Evolutionary conservation across 352 stramenopile species (phyloP).

Genomic region (Globisporangium lucens): DNA sequence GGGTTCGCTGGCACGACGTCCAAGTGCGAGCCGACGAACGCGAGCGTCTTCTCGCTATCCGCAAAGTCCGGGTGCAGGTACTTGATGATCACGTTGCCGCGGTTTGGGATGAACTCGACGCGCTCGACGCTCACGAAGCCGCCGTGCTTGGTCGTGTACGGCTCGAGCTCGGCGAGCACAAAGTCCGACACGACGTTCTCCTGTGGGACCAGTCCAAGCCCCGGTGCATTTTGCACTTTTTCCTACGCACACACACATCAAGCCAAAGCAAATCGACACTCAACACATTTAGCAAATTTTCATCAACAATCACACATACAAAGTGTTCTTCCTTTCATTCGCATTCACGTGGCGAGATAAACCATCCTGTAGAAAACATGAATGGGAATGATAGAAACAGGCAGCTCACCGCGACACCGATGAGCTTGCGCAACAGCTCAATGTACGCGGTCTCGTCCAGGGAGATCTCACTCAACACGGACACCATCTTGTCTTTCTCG

Average conservation of each 20-base stretch:
- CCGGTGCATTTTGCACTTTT: constrained; percentile 66
- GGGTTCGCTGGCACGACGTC: constrained; percentile 93
- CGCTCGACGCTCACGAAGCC: constrained; percentile 64
- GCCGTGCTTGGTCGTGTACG: constrained; percentile 73
- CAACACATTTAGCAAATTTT: not conserved
- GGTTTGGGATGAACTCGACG: constrained; percentile 77
- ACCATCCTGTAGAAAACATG: not conserved
- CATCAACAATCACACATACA: not conserved
- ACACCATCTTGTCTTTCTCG: constrained; percentile 19
- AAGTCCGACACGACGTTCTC: constrained; percentile 90
- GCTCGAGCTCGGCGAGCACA: constrained; percentile 78
- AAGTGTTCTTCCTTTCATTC: not conserved
- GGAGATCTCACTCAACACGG: constrained; percentile 32
- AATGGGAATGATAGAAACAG: constrained; percentile 6
- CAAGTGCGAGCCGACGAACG: constrained; percentile 89
- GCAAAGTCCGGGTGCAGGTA: constrained; percentile 55
- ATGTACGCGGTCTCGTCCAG: constrained; percentile 83
- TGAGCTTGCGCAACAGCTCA: constrained; percentile 82
- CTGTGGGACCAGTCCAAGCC: constrained; percentile 67
- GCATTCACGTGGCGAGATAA: not conserved
- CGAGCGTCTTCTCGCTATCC: constrained; percentile 65
- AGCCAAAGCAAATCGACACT: not conserved
- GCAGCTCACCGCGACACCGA: constrained; percentile 62
- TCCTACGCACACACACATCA: constrained; percentile 25
- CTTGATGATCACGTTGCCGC: constrained; percentile 92